A percentile compares a stretch with the other conserved stretches of the same genome.
phyloP scores from a whole-genome alignment of 441 rosid species.

The Gossypium davidsonii region DNA sequence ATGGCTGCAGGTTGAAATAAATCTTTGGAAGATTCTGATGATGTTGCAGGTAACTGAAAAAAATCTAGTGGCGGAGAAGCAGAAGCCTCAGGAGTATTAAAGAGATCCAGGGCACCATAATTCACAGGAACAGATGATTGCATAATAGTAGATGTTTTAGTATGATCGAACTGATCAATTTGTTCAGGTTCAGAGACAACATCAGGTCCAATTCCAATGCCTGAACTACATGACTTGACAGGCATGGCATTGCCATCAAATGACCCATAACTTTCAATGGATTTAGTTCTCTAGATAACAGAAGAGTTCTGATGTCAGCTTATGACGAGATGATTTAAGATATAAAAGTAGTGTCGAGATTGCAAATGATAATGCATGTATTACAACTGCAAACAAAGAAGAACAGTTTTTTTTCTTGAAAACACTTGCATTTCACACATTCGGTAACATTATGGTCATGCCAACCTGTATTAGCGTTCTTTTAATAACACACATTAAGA shows the following conservation, averaged over 20 bases:
- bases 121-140: slow-evolving; percentile 27
- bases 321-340: slow-evolving; percentile 1
- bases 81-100: slow-evolving; percentile 34
- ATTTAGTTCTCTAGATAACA: slow-evolving; percentile 57
- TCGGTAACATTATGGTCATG: neutral
- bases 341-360: neutral
- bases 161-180: slow-evolving; percentile 28
- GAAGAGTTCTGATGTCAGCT: slow-evolving; percentile 22
- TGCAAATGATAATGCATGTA: neutral
- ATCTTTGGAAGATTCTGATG: slow-evolving; percentile 33
- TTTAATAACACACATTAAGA: neutral
- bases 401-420: neutral
- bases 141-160: slow-evolving; percentile 29
- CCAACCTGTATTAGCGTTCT: neutral
- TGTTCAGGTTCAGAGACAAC: slow-evolving; percentile 37
- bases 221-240: slow-evolving; percentile 49
- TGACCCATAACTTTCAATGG: slow-evolving; percentile 61
- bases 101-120: slow-evolving; percentile 43
- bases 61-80: slow-evolving; percentile 49
- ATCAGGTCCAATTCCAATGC: slow-evolving; percentile 33
- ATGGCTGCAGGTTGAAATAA: slow-evolving; percentile 28
- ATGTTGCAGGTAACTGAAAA: slow-evolving; percentile 51
- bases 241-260: slow-evolving; percentile 55
- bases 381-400: neutral
- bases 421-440: neutral